Base-by-base conservation (phyloP, 2,329 filamentous ascomycete species). In the Pseudogymnoascus sp. region DNA sequence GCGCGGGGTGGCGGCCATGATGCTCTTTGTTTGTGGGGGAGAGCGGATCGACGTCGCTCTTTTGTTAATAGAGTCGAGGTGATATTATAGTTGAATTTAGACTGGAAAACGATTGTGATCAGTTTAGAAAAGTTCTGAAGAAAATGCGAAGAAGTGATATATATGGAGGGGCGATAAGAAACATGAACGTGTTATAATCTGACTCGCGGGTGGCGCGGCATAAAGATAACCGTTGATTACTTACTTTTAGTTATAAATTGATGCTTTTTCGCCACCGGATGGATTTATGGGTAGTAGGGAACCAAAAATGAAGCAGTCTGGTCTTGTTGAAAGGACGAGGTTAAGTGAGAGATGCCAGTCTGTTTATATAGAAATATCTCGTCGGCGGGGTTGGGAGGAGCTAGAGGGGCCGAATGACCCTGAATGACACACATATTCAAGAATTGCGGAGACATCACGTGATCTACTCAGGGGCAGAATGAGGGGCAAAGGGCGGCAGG, bases 391-490 rank as follows among this genome's bases (percentile, higher is more conserved):
- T 53, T 53, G 26, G 26, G 46, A 53, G 46, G 46, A 19, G 46
- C 46, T 53, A 53, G 26, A 53, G 46, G n/a, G 46, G 46, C 31
- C 46, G 46, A 53, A 53, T 53, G 46, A 53, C 46, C 46, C 46
- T n/a, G n/a, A 53, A 53, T 53, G 46, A 53, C 46, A 53, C 46
- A 53, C 46, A 53, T 17, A 17, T 53, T 23, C 15, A 29, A 19
- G 26, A 53, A 53, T 31, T 53, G 46, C 46, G 46, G 46, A 31
- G 13, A 4, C 46, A 53, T 53, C 46, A 53, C 46, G 46, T 53
- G 46, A 53, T 2, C n/a, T 11, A 31, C 31, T 53, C 46, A 53
- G 46, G 46, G 46, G 46, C 46, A 53, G 46, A 53, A 53, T n/a
- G 46, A 53, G 46, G 46, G 46, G 46, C 46, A 53, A 53, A 29